Percentiles rank a stretch among this genome's conserved stretches.
Conservation (phyloP, 495 filamentous ascomycete species). For the Cenococcum geophilum region DNA sequence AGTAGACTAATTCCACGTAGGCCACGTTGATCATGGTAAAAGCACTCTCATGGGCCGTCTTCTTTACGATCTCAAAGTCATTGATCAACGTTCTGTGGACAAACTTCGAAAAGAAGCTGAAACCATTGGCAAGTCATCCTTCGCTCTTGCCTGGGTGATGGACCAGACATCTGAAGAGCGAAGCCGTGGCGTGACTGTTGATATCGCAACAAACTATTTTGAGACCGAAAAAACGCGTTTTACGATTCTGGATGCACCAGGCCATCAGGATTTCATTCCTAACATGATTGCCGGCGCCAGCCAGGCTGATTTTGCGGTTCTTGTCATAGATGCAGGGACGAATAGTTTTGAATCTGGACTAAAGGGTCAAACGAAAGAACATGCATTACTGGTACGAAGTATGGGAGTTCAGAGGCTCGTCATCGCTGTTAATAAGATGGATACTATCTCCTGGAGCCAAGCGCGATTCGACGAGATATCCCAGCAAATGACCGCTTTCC, state of each 20-base stretch:
- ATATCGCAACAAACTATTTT: conserved; percentile 91
- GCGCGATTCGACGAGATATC: conserved; percentile 78
- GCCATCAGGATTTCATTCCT: conserved; percentile 91
- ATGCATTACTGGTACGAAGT: conserved; percentile 80
- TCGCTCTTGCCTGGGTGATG: conserved; percentile 92
- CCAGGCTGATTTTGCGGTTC: conserved; percentile 91
- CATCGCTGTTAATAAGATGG: conserved; percentile 92
- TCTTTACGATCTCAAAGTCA: conserved; percentile 79
- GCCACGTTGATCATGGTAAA: conserved; percentile 96
- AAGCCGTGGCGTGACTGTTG: conserved; percentile 87
- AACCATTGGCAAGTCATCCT: conserved; percentile 88
- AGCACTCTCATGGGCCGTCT: conserved; percentile 95
- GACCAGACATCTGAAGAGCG: conserved; percentile 87
- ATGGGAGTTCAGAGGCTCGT: conserved; percentile 86
- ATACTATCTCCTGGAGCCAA: conserved; percentile 72
- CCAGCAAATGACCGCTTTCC: conserved; percentile 74
- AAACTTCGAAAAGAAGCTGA: conserved; percentile 83
- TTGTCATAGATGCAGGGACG: conserved; percentile 83
- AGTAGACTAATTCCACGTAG: conserved; percentile 39
- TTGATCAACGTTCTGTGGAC: conserved; percentile 80
- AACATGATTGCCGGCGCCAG: conserved; percentile 98
- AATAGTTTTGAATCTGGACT: conserved; percentile 91
- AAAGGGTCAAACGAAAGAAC: conserved; percentile 90
- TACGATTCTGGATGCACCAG: conserved; percentile 92
- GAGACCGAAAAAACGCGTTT: conserved; percentile 79